Percentiles rank a stretch among this genome's conserved stretches.
phyloP scores from a whole-genome alignment of 2,329 filamentous ascomycete genomes.

The Thelonectria blattea region DNA sequence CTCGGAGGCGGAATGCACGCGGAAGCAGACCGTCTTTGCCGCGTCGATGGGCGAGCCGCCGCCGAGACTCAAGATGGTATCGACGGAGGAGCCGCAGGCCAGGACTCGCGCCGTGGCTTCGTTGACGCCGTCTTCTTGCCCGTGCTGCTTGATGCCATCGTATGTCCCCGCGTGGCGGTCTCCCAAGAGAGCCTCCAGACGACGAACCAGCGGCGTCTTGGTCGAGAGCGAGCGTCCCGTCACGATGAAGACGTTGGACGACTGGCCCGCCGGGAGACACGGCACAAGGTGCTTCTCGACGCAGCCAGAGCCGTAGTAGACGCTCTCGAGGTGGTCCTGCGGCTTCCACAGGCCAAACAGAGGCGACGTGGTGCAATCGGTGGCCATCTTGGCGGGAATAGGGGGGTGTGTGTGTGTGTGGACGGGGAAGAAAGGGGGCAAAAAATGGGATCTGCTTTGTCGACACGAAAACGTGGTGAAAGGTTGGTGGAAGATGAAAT shows the following conservation, averaged over 20 bases:
- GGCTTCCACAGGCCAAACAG: conserved; percentile 29
- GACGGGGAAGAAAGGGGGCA: background rate
- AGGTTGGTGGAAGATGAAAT: no score
- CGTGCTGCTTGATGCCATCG: conserved; percentile 25
- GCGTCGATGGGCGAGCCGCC: conserved; percentile 25
- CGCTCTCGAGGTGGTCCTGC: conserved; percentile 25
- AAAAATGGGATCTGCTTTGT: background rate
- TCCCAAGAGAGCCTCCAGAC: conserved; percentile 21
- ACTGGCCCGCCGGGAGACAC: conserved; percentile 16
- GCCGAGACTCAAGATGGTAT: conserved; percentile 25
- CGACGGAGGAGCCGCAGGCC: conserved; percentile 5
- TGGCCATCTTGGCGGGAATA: conserved; percentile 16
- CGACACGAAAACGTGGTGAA: background rate
- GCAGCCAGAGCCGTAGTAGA: conserved; percentile 30
- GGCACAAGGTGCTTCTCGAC: conserved; percentile 26
- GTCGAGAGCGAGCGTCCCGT: conserved; percentile 24
- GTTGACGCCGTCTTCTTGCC: conserved; percentile 24
- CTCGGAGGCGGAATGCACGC: conserved; percentile 31
- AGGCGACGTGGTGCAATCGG: conserved; percentile 23
- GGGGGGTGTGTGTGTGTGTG: background rate
- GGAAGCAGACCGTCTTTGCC: conserved; percentile 31
- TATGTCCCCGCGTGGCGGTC: conserved; percentile 22
- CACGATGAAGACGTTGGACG: conserved; percentile 28
- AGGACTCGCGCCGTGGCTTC: conserved; percentile 18
- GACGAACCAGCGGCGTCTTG: conserved; percentile 22